Evolutionary conservation across 73 alveolate species (phyloP).

Genomic region (Tetrahymena malaccensis): DNA sequence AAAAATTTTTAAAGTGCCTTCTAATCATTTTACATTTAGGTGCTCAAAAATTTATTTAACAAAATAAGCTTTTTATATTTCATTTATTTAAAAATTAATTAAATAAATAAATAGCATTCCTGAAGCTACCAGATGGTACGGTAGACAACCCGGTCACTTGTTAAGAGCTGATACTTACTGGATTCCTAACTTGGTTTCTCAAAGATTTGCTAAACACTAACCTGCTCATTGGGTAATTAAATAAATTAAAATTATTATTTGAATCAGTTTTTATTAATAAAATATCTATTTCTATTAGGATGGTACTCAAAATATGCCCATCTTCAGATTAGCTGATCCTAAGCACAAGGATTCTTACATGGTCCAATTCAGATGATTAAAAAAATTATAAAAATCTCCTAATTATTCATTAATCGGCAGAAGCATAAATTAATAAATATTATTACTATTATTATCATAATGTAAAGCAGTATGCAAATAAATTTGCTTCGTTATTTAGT

Average conservation of each 20-base stretch:
- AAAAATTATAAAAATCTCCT: background rate
- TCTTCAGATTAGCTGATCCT: constrained; percentile 46
- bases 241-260: background rate
- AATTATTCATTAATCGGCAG: background rate
- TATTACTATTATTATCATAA: background rate
- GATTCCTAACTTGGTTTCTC: constrained; percentile 13
- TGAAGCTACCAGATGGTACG: constrained; percentile 26
- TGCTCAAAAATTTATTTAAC: background rate
- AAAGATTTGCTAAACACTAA: background rate
- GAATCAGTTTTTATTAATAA: background rate
- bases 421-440: background rate
- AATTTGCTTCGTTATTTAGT: background rate
- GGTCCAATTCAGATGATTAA: constrained; percentile 33
- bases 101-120: background rate
- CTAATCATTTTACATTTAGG: background rate
- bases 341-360: constrained; percentile 39
- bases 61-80: background rate
- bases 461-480: background rate
- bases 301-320: constrained; percentile 42
- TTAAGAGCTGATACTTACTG: constrained; percentile 23
- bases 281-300: background rate
- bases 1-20: background rate
- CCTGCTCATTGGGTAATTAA: constrained; percentile 34
- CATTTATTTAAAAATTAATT: background rate
- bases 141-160: constrained; percentile 40